These are phyloP conservation scores for Fusarium torreyae DNA, from an alignment of 2,329 filamentous ascomycete genomes.

Conservation along the genomic window DNA sequence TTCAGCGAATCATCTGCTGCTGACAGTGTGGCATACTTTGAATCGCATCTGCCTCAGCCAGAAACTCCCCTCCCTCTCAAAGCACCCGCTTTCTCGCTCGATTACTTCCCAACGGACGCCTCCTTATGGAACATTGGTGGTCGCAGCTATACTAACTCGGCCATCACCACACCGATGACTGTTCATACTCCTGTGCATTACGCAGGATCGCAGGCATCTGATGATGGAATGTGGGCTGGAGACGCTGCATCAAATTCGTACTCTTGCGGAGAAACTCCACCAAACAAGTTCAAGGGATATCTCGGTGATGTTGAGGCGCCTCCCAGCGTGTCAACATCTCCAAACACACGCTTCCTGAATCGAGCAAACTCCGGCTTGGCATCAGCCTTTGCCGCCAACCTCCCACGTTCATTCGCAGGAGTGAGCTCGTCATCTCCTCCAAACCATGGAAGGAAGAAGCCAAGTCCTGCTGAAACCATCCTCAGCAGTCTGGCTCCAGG, in stretches of 20 bases:
- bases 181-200: conserved; percentile 69
- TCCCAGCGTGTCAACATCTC: conserved; percentile 72
- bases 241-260: conserved; percentile 71
- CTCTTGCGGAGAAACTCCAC: conserved; percentile 74
- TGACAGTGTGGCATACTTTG: conserved; percentile 70
- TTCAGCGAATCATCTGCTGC: conserved; percentile 73
- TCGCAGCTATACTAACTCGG: conserved; percentile 69
- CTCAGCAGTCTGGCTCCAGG: conserved; percentile 67
- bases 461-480: conserved; percentile 74
- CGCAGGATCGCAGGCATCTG: conserved; percentile 70
- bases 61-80: conserved; percentile 76
- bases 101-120: conserved; percentile 75
- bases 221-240: conserved; percentile 66
- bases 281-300: conserved; percentile 64
- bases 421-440: conserved; percentile 62
- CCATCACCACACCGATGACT: conserved; percentile 70
- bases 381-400: conserved; percentile 69
- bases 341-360: conserved; percentile 67
- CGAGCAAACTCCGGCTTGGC: conserved; percentile 70
- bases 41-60: conserved; percentile 69
- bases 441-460: conserved; percentile 65
- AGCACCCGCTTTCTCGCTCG: conserved; percentile 75
- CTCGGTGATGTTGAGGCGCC: conserved; percentile 63
- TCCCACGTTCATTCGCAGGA: conserved; percentile 63
- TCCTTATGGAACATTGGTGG: conserved; percentile 67